Base-by-base conservation (phyloP, 2,329 filamentous ascomycete genomes). In the Alternaria postmessia region DNA sequence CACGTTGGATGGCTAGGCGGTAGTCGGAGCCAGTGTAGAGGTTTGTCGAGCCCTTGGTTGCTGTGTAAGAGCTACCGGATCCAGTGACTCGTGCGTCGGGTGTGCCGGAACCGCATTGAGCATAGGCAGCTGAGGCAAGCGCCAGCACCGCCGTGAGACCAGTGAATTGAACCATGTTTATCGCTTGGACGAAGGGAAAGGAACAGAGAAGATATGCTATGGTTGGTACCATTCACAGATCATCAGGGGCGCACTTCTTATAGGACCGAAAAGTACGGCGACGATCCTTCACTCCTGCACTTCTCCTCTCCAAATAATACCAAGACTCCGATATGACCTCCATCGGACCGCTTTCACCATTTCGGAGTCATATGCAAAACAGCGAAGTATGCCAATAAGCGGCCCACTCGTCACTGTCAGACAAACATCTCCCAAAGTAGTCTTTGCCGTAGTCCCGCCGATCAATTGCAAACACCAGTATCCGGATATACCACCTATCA, bases 21-120 rank as follows among this genome's bases (percentile, higher is more conserved):
- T 87, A 87, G 76, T 86, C 81, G 16, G 80, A 79, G 28, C 86
- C 86, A 0, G 81, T 75, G 75, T 87, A 88, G 14, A 87, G 78
- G 7, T 70, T 78, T 46, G 60, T 79, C 2, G 76, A 80, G 54
- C 85, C 83, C 28, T 71, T 77, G 11, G 71, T 81, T 8, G 84
- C 82, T 1, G 76, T 81, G 72, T 81, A 86, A 5, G 80, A 80
- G 28, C 78, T 80, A 2, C 74, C 73, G 1, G 81, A 82, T 63
- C 83, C 83, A 2, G 83, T 83, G 11, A 86, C 83, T 11, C 62
- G 77, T 16, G 81, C 83, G 57, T 83, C 67, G 0, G 83, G 82
- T 1, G 76, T 78, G 53, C 82, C 83, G 22, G 82, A 77, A 58
- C 84, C 84, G 67, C 84, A 85, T 61, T 85, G 81, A 20, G 79